A percentile compares a stretch with the other conserved stretches of the same genome.
phyloP scores from a whole-genome alignment of 805 yeast species.

The Phaffomyces antillensis region DNA sequence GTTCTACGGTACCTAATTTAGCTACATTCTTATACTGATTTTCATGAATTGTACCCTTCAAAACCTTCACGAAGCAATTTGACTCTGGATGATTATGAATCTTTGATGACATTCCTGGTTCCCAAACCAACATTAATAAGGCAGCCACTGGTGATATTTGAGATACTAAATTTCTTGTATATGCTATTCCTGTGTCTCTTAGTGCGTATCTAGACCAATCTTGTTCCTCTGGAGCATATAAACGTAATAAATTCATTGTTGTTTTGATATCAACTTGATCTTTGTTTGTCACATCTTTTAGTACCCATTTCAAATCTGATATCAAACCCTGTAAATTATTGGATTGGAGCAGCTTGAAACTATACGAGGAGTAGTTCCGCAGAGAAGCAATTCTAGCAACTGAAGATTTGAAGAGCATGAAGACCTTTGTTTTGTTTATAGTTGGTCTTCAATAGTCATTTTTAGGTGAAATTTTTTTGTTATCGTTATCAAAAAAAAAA shows the following conservation, averaged over 20 bases:
- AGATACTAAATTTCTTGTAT: slow-evolving; percentile 32
- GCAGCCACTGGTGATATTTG: slow-evolving; percentile 37
- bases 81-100: slow-evolving; percentile 45
- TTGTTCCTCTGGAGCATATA: slow-evolving; percentile 28
- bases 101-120: slow-evolving; percentile 36
- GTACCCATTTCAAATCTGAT: slow-evolving; percentile 1
- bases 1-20: neutral
- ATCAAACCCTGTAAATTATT: slow-evolving; percentile 6
- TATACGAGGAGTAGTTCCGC: slow-evolving; percentile 1
- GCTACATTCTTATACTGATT: slow-evolving; percentile 6
- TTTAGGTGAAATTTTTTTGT: neutral
- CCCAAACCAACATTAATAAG: slow-evolving; percentile 38
- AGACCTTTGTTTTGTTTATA: too few species aligned
- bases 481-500: neutral
- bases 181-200: slow-evolving; percentile 29
- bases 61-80: slow-evolving; percentile 41
- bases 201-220: slow-evolving; percentile 39
- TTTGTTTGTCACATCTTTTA: slow-evolving; percentile 1
- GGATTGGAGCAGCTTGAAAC: neutral
- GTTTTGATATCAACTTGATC: slow-evolving; percentile 8
- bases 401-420: too few species aligned
- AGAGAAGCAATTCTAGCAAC: neutral
- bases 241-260: slow-evolving; percentile 9
- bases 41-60: slow-evolving; percentile 25
- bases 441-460: too few species aligned